Percentiles rank a stretch among this genome's conserved stretches.
Conservation (phyloP, 139 green algal genomes). For the Dunaliella primolecta region DNA sequence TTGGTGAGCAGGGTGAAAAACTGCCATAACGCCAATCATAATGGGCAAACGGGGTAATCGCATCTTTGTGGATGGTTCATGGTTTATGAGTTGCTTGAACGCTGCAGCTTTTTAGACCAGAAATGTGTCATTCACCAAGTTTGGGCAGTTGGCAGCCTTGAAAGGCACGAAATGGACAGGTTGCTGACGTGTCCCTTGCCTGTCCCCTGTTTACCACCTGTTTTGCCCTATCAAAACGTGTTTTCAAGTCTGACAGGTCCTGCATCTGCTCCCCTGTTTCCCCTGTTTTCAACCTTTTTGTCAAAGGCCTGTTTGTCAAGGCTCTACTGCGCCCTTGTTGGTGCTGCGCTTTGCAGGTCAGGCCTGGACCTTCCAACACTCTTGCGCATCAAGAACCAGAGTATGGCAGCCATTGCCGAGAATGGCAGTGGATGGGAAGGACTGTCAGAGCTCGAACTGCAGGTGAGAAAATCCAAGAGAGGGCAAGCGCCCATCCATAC, state of each 20-base stretch:
- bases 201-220: not conserved
- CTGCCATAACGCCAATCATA: no score
- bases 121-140: not conserved
- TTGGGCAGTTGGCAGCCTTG: not conserved
- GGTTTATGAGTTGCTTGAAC: not conserved
- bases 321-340: not conserved
- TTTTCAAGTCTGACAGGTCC: no score
- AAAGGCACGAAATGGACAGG: not conserved
- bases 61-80: not conserved
- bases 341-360: slow-evolving; percentile 28
- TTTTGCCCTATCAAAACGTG: not conserved
- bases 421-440: slow-evolving; percentile 14
- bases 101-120: not conserved
- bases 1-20: no score
- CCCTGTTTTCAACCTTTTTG: not conserved
- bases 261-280: no score
- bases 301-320: not conserved
- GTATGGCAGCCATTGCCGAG: slow-evolving; percentile 29
- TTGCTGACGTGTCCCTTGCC: not conserved
- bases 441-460: slow-evolving; percentile 36
- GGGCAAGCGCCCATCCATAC: no score
- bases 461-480: slow-evolving; percentile 28
- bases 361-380: slow-evolving; percentile 32
- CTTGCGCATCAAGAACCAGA: slow-evolving; percentile 30
- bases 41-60: not conserved